Conservation (phyloP, 1,139 yeast species). For the Pichia sp. region DNA sequence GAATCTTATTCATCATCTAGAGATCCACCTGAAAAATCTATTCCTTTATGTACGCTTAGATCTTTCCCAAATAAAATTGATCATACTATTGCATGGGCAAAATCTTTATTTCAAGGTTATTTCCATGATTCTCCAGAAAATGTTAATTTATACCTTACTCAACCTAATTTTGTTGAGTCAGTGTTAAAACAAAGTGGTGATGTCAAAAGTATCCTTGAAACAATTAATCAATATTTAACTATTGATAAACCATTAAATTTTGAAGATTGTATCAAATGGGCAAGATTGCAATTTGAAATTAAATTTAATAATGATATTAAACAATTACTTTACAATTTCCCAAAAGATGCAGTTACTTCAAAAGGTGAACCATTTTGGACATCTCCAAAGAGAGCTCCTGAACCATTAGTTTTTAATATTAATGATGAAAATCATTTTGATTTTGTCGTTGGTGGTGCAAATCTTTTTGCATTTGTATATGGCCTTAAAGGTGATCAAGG, state of each 20-base stretch:
- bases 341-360: constrained; percentile 85
- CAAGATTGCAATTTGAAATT: constrained; percentile 79
- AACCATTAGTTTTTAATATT: constrained; percentile 70
- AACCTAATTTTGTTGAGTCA: constrained; percentile 87
- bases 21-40: constrained; percentile 97
- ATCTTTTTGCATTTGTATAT: constrained; percentile 81
- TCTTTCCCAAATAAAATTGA: constrained; percentile 97
- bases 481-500: constrained; percentile 68
- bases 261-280: constrained; percentile 95
- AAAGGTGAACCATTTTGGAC: constrained; percentile 96
- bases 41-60: constrained; percentile 93
- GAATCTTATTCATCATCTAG: constrained; percentile 94
- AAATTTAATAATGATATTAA: constrained; percentile 80
- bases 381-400: constrained; percentile 96
- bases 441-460: constrained; percentile 85
- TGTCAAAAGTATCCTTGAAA: constrained; percentile 77
- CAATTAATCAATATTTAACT: constrained; percentile 60
- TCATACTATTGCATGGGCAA: constrained; percentile 99
- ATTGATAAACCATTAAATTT: constrained; percentile 79
- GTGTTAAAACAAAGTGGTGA: constrained; percentile 89
- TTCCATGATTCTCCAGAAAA: constrained; percentile 88
- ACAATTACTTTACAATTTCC: constrained; percentile 90
- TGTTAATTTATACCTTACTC: constrained; percentile 83
- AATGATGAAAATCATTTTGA: constrained; percentile 71
- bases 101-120: constrained; percentile 89